Conservation (phyloP, 2,329 filamentous ascomycete genomes). For the Penicillium sp. region DNA sequence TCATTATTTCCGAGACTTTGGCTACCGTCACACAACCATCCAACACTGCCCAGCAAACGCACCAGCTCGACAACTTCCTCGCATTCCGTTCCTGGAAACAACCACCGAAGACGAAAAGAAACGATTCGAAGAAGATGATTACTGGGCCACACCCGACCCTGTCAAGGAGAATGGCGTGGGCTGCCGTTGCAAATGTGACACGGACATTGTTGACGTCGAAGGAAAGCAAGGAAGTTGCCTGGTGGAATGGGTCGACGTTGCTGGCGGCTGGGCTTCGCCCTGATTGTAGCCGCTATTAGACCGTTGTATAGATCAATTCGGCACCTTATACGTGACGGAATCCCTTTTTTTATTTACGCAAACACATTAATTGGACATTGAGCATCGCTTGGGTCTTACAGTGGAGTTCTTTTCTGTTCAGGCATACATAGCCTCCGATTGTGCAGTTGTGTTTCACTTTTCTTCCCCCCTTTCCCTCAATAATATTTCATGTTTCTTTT, state of each 20-base stretch:
- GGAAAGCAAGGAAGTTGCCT: constrained; percentile 95
- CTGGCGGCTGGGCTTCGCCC: constrained; percentile 79
- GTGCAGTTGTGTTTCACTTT: constrained; percentile 2
- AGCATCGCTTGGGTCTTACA: constrained; percentile 30
- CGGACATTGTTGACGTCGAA: constrained; percentile 95
- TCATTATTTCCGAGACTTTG: constrained; percentile 98
- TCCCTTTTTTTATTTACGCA: constrained; percentile 11
- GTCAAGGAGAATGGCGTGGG: constrained; percentile 95
- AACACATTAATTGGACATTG: constrained; percentile 25
- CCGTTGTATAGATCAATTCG: constrained; percentile 27
- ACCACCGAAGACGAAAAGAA: constrained; percentile 78
- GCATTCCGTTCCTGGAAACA: constrained; percentile 74
- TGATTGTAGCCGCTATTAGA: constrained; percentile 25
- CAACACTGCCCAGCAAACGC: constrained; percentile 98
- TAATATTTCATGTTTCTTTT: constrained; percentile 9
- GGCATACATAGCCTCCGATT: constrained; percentile 17
- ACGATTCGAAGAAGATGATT: constrained; percentile 86
- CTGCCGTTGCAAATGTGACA: constrained; percentile 94
- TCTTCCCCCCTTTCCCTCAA: not conserved
- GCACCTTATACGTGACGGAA: constrained; percentile 24
- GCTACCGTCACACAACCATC: constrained; percentile 97
- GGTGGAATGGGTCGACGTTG: constrained; percentile 94
- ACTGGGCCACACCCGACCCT: constrained; percentile 85
- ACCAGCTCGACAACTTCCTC: constrained; percentile 76
- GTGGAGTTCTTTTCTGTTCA: constrained; percentile 24